Evolutionary conservation across 371 early-diverging fungal species (phyloP), one percentile per base, ranked within the genome.

Genomic region (Haplosporangium sp.): DNA sequence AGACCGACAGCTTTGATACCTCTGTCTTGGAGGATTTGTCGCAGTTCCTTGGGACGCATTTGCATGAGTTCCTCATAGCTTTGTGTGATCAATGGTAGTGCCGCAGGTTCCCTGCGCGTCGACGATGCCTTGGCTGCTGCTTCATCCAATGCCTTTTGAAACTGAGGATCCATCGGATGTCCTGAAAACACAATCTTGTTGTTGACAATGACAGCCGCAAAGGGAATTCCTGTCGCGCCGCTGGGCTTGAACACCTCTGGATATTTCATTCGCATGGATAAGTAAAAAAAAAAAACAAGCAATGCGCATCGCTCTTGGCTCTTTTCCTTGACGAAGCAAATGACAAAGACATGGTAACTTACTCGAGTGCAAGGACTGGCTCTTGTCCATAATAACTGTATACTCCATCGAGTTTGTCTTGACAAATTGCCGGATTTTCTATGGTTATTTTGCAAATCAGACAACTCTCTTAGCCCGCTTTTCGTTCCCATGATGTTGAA

Each of bases 371-470:
- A 77, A 36, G 6, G 71, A 55, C 21, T 72, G 71, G 16, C 60
- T 59, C 61, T 59, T 71, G 51, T 77, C 77, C 23, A 77, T 41
- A 18, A 71, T 68, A 10, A 77, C 77, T 0, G 77, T 77, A 55
- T 77, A 77, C 1, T 77, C 72, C 77, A 77, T 77, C 18, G 50
- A 50, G 36, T 67, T 54, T 50, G 55, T 56, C 47, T 63, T 55
- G 52, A 67, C 77, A 52, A 77, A 77, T 4, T 67, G 59, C n/a
- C 77, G 77, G 61, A 77, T 71, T 77, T 77, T 77, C 77, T 77
- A 67, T 4, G n/a, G n/a, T 6, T 40, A 6, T 59, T 36, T 13
- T 36, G 12, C 37, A n/a, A 53, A 21, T 36, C 20, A 38, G 8
- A 36, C 43, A 21, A 23, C 46, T 36, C n/a, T 55, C 6, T 37